Evolutionary conservation across 129 eudicot genomes (phyloP).

Genomic region (Apium graveolens): DNA sequence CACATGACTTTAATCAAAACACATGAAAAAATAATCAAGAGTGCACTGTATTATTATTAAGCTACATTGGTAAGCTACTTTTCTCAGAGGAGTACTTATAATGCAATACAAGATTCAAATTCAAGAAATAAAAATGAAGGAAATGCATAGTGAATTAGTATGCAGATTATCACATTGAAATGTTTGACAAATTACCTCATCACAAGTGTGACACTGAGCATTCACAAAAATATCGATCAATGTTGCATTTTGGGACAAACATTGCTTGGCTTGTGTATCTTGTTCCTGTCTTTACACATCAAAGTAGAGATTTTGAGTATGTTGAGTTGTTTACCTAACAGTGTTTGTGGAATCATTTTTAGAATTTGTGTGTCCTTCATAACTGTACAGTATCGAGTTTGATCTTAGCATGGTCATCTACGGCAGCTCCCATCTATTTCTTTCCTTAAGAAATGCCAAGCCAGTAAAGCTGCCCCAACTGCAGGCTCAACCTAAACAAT

Average conservation of each 20-base stretch:
- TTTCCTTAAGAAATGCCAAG: conserved; percentile 44
- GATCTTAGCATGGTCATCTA: conserved; percentile 20
- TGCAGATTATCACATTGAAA: neutral
- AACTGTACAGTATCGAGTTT: neutral
- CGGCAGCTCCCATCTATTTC: conserved; percentile 32
- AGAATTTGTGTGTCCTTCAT: neutral
- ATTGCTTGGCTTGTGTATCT: neutral
- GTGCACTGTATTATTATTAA: no score
- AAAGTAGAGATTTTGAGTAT: neutral
- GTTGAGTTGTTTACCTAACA: neutral
- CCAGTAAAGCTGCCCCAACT: conserved; percentile 83
- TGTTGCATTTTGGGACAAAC: neutral
- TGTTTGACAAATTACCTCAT: neutral
- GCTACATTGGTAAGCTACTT: no score
- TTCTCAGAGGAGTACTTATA: no score
- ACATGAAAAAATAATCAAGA: no score
- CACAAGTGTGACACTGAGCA: neutral
- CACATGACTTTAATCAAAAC: no score
- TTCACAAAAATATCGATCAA: neutral
- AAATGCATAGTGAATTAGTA: neutral
- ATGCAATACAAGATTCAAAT: neutral
- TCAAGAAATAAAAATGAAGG: neutral
- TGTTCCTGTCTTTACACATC: conserved; percentile 2
- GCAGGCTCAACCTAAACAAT: conserved; percentile 82
- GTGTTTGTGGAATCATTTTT: neutral